A percentile compares a stretch with the other conserved stretches of the same genome.
Conservation (phyloP, 345 rosid species). For the Moringa oleifera region DNA sequence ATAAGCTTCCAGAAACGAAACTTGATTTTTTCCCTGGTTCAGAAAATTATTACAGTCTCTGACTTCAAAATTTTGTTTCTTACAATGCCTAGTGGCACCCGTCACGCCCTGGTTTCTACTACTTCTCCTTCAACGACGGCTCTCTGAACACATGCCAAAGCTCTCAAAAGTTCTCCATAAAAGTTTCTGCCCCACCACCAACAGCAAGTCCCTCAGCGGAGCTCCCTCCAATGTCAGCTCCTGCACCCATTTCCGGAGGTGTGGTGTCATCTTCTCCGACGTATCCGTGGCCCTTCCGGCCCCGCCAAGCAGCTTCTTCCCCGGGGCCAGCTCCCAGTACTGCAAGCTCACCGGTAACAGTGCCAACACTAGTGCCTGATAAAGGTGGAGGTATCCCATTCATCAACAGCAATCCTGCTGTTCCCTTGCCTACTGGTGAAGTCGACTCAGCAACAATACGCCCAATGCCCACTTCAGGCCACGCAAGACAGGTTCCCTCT, state of each 20-base stretch:
- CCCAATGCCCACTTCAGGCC: slow-evolving; percentile 57
- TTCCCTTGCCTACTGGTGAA: slow-evolving; percentile 96
- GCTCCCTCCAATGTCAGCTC: slow-evolving; percentile 30
- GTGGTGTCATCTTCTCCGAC: slow-evolving; percentile 58
- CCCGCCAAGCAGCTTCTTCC: slow-evolving; percentile 47
- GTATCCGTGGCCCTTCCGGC: slow-evolving; percentile 82
- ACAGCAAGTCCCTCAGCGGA: slow-evolving; percentile 14
- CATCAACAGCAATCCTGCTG: slow-evolving; percentile 90
- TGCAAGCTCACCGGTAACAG: slow-evolving; percentile 34
- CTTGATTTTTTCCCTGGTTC: no score
- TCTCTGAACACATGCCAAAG: slow-evolving; percentile 45
- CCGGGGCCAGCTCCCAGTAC: slow-evolving; percentile 55
- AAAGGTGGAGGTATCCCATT: slow-evolving; percentile 72
- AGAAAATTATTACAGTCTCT: neutral
- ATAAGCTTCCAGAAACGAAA: no score
- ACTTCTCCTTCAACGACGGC: slow-evolving; percentile 78
- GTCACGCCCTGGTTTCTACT: slow-evolving; percentile 81
- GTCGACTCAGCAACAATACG: slow-evolving; percentile 82
- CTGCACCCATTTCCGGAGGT: slow-evolving; percentile 61
- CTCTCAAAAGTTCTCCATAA: slow-evolving; percentile 54
- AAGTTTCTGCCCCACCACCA: slow-evolving; percentile 35
- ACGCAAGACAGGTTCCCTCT: slow-evolving; percentile 43
- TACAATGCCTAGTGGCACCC: slow-evolving; percentile 64
- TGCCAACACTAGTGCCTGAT: slow-evolving; percentile 44
- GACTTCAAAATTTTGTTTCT: neutral